Evolutionary conservation across 495 filamentous ascomycete species (phyloP), one percentile per base, ranked within the genome.

Genomic region (Penicillium ochrochloron): DNA sequence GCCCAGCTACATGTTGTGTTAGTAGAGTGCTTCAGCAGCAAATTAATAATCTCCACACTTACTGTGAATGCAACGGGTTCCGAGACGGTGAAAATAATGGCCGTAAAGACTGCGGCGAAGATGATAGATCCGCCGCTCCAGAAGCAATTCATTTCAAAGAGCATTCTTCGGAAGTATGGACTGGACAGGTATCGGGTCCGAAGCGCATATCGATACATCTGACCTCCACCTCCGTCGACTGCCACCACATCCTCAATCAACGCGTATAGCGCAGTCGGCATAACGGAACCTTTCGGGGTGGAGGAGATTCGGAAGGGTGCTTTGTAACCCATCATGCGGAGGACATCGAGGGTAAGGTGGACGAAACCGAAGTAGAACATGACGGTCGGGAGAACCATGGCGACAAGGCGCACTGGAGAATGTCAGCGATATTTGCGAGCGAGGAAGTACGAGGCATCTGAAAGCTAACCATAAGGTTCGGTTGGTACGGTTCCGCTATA

Each of bases 181-280:
- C 88, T 92, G 2, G 86, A 87, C 27, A 90, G 80, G 66, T 93
- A 96, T 62, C 92, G 80, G 10, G 78, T 83, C 56, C 87, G 82
- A 17, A 93, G 71, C 0, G 84, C 82, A 62, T 86, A 80, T 57
- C 92, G 80, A 67, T 89, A 96, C 11, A 82, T 84, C 53, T 85
- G 83, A 0, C 90, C 91, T 2, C 87, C 90, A 8, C 83, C 86
- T 19, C 91, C 91, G 66, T 94, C 91, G 4, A 94, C 92, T 0
- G 89, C 90, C 1, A 91, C 82, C 14, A 94, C 85, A 66, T 96
- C 92, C 72, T 96, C 92, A 48, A 95, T 88, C 23, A 93, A 78
- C 6, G 86, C 88, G 67, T 92, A 90, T 33, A 94, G 80, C 25
- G 89, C 83, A 11, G 92, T 91, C 10, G 86, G 88, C 66, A 91